Evolutionary conservation across 768 basidiomycete genomes (phyloP).

Genomic region (Lentinula detonsa): DNA sequence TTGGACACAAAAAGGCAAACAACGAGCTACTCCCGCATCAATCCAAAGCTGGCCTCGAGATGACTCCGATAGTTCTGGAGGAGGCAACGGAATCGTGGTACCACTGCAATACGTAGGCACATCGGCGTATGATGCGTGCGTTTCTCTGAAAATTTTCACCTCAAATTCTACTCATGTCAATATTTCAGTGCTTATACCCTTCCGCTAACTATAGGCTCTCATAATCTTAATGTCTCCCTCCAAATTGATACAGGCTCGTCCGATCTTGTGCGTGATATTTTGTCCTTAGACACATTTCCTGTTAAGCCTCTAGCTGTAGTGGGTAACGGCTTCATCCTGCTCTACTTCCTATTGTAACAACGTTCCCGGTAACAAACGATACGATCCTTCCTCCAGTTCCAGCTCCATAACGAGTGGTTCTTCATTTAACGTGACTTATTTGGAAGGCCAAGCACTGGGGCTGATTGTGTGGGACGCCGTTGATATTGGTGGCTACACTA

Average conservation of each 20-base stretch:
- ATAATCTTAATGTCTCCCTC: conserved; percentile 45
- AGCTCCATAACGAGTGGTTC: conserved; percentile 34
- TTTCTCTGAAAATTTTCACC: conserved; percentile 13
- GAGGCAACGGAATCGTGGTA: conserved; percentile 50
- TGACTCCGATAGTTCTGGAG: conserved; percentile 28
- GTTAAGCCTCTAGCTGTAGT: conserved; percentile 34
- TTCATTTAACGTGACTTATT: conserved; percentile 49
- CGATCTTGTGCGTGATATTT: conserved; percentile 46
- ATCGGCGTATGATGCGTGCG: conserved; percentile 57
- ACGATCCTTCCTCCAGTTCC: conserved; percentile 39
- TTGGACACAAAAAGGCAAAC: not conserved
- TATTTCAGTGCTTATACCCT: conserved; percentile 55
- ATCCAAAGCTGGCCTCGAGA: not conserved
- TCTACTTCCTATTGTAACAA: conserved; percentile 44
- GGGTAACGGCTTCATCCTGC: conserved; percentile 69
- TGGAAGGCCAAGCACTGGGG: conserved; percentile 52
- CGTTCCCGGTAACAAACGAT: conserved; percentile 36
- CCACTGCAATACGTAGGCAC: conserved; percentile 49
- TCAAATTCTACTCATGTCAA: not conserved
- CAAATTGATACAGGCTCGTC: conserved; percentile 83
- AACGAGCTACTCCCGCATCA: not conserved
- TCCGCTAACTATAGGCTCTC: conserved; percentile 47
- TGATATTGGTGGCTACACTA: conserved; percentile 54
- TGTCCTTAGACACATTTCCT: not conserved
- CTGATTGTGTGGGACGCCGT: conserved; percentile 69